Evolutionary conservation across 225 moss, liverwort and hornwort species (phyloP).

Genomic region (Physcomitrellopsis africana): DNA sequence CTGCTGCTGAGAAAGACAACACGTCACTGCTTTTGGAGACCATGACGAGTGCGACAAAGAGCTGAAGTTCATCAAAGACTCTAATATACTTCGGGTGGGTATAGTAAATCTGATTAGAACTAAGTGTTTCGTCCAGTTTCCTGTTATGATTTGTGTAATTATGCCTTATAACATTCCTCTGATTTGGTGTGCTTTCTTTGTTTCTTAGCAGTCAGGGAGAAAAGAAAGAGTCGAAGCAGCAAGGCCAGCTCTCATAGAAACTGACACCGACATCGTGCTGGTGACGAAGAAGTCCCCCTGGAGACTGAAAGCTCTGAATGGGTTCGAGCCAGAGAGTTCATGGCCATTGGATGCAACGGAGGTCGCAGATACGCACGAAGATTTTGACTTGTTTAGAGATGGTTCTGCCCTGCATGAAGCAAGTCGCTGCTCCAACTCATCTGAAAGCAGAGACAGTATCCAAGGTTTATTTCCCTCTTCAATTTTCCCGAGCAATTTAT

Average conservation of each 20-base stretch:
- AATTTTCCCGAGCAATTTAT: too few relatives aligned
- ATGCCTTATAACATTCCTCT: not conserved
- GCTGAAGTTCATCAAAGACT: too few relatives aligned
- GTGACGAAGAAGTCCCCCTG: constrained; percentile 15
- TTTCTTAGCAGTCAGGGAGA: constrained; percentile 11
- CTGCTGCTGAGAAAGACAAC: too few relatives aligned
- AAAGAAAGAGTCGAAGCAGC: not conserved
- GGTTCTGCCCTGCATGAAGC: not conserved
- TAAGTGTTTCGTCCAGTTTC: not conserved
- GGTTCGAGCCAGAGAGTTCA: constrained; percentile 3
- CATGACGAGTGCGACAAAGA: too few relatives aligned
- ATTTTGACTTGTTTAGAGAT: not conserved
- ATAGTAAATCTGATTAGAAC: not conserved
- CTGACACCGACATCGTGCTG: constrained; percentile 5
- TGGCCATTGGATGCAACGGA: constrained; percentile 22
- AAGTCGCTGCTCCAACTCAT: too few relatives aligned
- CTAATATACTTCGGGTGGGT: too few relatives aligned
- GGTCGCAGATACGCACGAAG: not conserved
- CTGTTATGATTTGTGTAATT: not conserved
- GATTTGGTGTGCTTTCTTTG: not conserved
- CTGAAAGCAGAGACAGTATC: too few relatives aligned
- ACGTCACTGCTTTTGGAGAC: too few relatives aligned
- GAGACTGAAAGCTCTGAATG: constrained; percentile 15
- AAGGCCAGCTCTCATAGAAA: constrained; percentile 3
- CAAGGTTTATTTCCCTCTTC: too few relatives aligned